A percentile compares a stretch with the other conserved stretches of the same genome.
phyloP scores from a whole-genome alignment of 1,284 basidiomycete species.

The Macrocybe sp. region DNA sequence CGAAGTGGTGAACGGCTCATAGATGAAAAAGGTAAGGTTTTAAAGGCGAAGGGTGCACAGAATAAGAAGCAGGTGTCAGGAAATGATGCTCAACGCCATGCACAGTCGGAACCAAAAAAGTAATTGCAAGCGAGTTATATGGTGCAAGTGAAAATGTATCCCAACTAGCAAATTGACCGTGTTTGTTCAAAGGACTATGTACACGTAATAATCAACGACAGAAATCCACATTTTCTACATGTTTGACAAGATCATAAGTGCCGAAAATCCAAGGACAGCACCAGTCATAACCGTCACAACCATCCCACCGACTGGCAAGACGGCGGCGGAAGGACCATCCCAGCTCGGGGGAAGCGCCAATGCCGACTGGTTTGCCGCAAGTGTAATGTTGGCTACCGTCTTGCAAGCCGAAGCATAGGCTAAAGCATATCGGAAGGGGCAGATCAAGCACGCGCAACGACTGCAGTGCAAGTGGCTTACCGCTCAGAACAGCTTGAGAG shows the following conservation, averaged over 20 bases:
- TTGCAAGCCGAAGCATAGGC: constrained; percentile 46
- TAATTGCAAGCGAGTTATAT: no score
- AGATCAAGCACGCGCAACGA: background rate
- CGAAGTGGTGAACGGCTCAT: no score
- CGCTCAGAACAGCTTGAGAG: constrained; percentile 45
- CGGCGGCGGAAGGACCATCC: constrained; percentile 52
- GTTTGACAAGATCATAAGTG: constrained; percentile 45
- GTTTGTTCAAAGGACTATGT: no score
- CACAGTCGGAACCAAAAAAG: no score
- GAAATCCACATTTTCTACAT: constrained; percentile 26
- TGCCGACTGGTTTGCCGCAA: constrained; percentile 31
- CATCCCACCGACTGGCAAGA: constrained; percentile 36
- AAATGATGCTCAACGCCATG: no score
- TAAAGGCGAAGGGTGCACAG: no score
- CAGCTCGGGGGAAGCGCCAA: constrained; percentile 45
- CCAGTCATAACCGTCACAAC: constrained; percentile 42
- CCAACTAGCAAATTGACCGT: no score
- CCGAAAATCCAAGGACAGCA: constrained; percentile 38
- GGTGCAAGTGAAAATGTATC: no score
- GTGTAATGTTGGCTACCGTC: constrained; percentile 26
- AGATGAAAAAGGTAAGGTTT: no score
- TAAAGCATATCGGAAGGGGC: constrained; percentile 20
- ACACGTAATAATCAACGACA: background rate
- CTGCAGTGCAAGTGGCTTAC: constrained; percentile 26
- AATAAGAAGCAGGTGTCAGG: no score